A percentile compares a stretch with the other conserved stretches of the same genome.
phyloP scores from a whole-genome alignment of 2,329 filamentous ascomycete species.

The Aspergillus pseudotamarii region DNA sequence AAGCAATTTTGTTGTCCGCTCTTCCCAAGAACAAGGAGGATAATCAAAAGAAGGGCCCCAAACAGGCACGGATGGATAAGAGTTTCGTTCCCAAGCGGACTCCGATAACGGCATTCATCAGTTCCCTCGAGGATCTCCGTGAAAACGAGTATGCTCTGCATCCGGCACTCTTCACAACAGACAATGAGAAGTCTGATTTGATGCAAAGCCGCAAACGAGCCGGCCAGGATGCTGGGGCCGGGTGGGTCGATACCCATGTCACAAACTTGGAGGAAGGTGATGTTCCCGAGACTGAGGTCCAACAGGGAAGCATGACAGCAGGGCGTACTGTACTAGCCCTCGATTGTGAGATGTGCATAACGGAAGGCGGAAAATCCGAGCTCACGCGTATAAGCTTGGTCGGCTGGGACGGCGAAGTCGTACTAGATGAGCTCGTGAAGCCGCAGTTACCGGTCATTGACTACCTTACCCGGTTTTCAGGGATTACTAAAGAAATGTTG shows the following conservation, averaged over 20 bases:
- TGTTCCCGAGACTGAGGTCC: conserved; percentile 69
- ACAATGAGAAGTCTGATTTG: conserved; percentile 58
- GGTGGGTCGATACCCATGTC: conserved; percentile 83
- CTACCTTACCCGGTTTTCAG: conserved; percentile 89
- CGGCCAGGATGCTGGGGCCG: conserved; percentile 57
- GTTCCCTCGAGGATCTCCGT: conserved; percentile 70
- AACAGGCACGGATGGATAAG: conserved; percentile 64
- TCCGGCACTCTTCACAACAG: conserved; percentile 68
- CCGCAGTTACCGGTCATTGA: conserved; percentile 85
- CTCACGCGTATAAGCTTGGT: conserved; percentile 88
- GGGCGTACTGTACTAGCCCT: conserved; percentile 79
- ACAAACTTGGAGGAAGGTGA: conserved; percentile 66
- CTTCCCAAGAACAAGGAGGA: conserved; percentile 70
- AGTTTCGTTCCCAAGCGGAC: conserved; percentile 76
- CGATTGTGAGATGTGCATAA: conserved; percentile 98
- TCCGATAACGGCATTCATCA: conserved; percentile 78
- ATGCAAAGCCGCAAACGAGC: conserved; percentile 56
- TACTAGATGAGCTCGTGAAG: conserved; percentile 91
- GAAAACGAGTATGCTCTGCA: conserved; percentile 86
- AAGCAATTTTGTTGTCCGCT: conserved; percentile 78
- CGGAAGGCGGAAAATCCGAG: conserved; percentile 75
- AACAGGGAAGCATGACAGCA: conserved; percentile 80
- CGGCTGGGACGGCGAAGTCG: conserved; percentile 77
- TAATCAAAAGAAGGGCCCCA: conserved; percentile 59
- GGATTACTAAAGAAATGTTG: conserved; percentile 86